These are phyloP conservation scores for Leccinum fibrillosum DNA, from an alignment of 768 basidiomycete genomes.

Conservation along the genomic window DNA sequence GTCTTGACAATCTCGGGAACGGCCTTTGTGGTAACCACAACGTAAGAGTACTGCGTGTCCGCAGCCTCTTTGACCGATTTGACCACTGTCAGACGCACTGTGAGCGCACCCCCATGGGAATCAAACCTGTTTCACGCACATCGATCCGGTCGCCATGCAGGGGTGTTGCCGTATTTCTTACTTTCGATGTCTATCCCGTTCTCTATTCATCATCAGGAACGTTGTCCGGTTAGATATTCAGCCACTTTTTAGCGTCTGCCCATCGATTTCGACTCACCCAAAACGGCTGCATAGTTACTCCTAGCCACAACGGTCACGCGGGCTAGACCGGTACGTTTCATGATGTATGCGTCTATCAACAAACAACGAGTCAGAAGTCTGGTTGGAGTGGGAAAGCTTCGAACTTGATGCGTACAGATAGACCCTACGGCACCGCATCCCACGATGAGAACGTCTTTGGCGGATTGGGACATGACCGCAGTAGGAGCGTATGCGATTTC, in stretches of 20 bases:
- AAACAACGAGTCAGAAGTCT: neutral
- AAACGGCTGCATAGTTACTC: constrained; percentile 59
- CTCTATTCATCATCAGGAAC: constrained; percentile 29
- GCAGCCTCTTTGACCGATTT: constrained; percentile 56
- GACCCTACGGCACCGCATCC: constrained; percentile 66
- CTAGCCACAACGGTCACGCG: constrained; percentile 72
- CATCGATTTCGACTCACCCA: constrained; percentile 33
- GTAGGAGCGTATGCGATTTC: neutral
- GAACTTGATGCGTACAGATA: constrained; percentile 40
- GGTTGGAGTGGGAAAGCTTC: neutral
- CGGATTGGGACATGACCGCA: constrained; percentile 8
- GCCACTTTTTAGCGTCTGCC: too few relatives aligned
- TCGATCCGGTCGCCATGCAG: constrained; percentile 62
- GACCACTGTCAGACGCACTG: constrained; percentile 42
- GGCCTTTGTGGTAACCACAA: constrained; percentile 67
- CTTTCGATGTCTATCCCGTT: constrained; percentile 57
- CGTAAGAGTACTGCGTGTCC: constrained; percentile 59
- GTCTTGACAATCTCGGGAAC: constrained; percentile 64
- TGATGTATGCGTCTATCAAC: constrained; percentile 49
- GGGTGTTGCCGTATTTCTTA: constrained; percentile 54
- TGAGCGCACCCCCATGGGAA: neutral
- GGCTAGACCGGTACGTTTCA: constrained; percentile 55
- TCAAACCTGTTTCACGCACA: constrained; percentile 33
- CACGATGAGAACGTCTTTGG: constrained; percentile 55
- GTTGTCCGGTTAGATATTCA: neutral